Conservation (phyloP, 768 basidiomycete genomes). For the Stropharia rugosoannulata region DNA sequence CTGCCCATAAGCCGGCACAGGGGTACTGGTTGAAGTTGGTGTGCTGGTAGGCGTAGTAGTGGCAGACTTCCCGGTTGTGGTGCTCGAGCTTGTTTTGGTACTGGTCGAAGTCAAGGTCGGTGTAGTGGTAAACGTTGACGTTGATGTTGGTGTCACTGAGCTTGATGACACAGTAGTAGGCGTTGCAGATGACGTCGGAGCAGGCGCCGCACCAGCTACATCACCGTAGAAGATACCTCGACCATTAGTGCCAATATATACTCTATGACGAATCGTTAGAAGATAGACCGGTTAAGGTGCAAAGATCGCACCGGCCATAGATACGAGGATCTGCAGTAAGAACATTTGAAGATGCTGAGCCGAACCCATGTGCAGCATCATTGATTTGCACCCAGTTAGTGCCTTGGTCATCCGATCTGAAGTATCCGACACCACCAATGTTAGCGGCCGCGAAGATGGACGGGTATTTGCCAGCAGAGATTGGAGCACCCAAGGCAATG, state of each 20-base stretch:
- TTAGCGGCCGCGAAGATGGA: constrained; percentile 56
- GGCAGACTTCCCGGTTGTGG: constrained; percentile 9
- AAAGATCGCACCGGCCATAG: constrained; percentile 47
- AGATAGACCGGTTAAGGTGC: background rate
- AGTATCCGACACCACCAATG: constrained; percentile 47
- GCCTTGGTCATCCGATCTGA: constrained; percentile 56
- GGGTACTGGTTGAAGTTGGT: constrained; percentile 27
- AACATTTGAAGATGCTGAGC: constrained; percentile 43
- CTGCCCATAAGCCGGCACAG: constrained; percentile 35
- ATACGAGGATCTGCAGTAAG: constrained; percentile 52
- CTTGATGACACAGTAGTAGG: constrained; percentile 19
- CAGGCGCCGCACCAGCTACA: constrained; percentile 26
- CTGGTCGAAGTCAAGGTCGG: constrained; percentile 21
- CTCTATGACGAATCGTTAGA: constrained; percentile 28
- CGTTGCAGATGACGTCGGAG: constrained; percentile 25
- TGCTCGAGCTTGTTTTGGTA: constrained; percentile 18
- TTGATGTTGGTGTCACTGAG: constrained; percentile 17
- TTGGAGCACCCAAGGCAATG: constrained; percentile 56
- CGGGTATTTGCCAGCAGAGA: constrained; percentile 46
- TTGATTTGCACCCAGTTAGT: constrained; percentile 60
- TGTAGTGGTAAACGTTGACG: constrained; percentile 15
- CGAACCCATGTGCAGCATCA: constrained; percentile 57
- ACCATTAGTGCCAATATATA: constrained; percentile 63
- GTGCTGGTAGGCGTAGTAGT: constrained; percentile 23
- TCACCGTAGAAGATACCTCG: constrained; percentile 58